A percentile compares a stretch with the other conserved stretches of the same genome.
Conservation (phyloP, 257 asterid genomes). For the Striga asiatica region DNA sequence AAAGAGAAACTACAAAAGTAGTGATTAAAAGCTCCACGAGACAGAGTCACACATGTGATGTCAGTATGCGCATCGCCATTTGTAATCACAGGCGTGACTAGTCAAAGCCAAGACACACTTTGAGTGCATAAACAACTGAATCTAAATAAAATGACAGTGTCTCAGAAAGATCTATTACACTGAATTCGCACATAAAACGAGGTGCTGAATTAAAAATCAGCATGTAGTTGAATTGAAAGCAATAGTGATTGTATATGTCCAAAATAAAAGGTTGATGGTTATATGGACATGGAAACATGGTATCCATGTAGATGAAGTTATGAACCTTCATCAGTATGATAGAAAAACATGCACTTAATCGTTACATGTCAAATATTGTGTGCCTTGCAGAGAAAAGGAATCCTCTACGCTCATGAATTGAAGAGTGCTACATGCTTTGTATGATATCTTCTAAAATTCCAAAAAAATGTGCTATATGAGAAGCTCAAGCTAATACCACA, state of each 20-base stretch:
- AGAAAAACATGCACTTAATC: too few species aligned
- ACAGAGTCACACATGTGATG: not conserved
- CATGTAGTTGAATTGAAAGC: too few species aligned
- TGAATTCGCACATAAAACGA: too few species aligned
- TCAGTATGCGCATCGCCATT: not conserved
- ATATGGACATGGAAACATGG: too few species aligned
- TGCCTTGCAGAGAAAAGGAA: too few species aligned
- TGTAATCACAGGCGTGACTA: not conserved
- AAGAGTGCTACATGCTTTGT: not conserved
- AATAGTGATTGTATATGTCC: too few species aligned
- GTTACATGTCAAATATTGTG: too few species aligned
- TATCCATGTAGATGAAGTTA: not conserved
- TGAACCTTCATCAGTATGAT: not conserved
- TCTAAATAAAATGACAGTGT: too few species aligned
- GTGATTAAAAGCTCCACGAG: conserved; percentile 1
- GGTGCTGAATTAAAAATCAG: too few species aligned
- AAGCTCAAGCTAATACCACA: not conserved
- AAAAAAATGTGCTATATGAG: not conserved
- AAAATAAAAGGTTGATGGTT: too few species aligned
- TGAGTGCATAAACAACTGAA: not conserved
- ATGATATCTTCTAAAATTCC: not conserved
- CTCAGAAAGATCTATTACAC: too few species aligned
- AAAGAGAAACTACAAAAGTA: conserved; percentile 5
- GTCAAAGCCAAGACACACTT: not conserved
- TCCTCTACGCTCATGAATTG: too few species aligned